Evolutionary conservation across 2,329 filamentous ascomycete genomes (phyloP).

Genomic region (Sclerotinia borealis): DNA sequence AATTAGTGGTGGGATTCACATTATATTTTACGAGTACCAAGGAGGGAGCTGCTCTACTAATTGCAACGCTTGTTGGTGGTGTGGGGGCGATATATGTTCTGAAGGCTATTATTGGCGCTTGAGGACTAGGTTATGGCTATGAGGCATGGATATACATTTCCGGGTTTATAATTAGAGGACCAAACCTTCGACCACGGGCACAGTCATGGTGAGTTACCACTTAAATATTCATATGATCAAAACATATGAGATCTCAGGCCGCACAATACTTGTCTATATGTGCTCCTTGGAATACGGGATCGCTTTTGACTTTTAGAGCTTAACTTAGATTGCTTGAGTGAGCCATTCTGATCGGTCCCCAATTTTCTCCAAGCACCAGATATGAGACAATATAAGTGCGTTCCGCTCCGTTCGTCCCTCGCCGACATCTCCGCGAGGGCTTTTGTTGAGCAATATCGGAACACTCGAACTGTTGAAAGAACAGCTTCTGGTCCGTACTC

Average conservation of each 20-base stretch:
- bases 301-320: too few species aligned
- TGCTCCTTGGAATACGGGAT: too few species aligned
- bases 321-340: neutral
- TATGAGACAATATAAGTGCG: neutral
- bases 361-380: too few species aligned
- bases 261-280: neutral
- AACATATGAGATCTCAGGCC: neutral
- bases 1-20: slow-evolving; percentile 52
- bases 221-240: neutral
- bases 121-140: neutral
- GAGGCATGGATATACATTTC: neutral
- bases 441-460: neutral
- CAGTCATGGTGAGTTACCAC: neutral
- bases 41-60: slow-evolving; percentile 29
- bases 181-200: neutral
- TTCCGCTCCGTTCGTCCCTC: neutral
- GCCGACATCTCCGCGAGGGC: too few species aligned
- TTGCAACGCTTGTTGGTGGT: slow-evolving; percentile 28
- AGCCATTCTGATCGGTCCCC: neutral
- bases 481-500: too few species aligned
- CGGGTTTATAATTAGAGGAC: neutral
- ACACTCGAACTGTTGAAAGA: neutral
- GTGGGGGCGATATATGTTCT: slow-evolving; percentile 28
- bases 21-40: slow-evolving; percentile 38
- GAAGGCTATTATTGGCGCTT: slow-evolving; percentile 14